Conservation (phyloP, 345 rosid genomes). For the Melastoma malabathricum region DNA sequence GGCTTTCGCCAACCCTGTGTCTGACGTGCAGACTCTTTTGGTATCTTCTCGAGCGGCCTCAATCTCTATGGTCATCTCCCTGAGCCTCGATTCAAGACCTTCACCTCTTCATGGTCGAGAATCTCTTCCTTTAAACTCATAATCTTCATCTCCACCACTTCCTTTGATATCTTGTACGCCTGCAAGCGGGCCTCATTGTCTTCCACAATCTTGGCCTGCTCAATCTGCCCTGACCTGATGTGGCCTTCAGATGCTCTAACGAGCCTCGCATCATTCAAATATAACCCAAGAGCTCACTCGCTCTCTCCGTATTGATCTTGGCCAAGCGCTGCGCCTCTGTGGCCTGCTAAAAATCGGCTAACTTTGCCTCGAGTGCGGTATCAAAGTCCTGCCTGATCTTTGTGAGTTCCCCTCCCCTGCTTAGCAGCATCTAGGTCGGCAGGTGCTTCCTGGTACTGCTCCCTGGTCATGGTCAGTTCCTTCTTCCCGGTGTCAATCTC, state of each 20-base stretch:
- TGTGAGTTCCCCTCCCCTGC: conserved; percentile 57
- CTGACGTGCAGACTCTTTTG: conserved; percentile 45
- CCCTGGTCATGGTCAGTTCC: conserved; percentile 46
- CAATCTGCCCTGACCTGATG: conserved; percentile 32
- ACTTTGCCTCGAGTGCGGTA: conserved; percentile 46
- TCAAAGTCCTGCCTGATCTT: conserved; percentile 67
- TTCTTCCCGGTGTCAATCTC: conserved; percentile 19
- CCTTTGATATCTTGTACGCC: conserved; percentile 29
- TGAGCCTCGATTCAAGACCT: conserved; percentile 36
- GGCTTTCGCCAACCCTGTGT: conserved; percentile 36
- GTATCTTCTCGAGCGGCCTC: conserved; percentile 47
- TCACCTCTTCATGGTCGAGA: conserved; percentile 34
- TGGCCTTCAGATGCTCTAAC: conserved; percentile 33
- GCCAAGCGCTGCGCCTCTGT: conserved; percentile 48
- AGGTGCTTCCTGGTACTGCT: conserved; percentile 34
- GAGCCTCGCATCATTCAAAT: conserved; percentile 51
- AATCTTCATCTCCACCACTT: conserved; percentile 36
- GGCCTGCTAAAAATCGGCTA: conserved; percentile 46
- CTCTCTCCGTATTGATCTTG: conserved; percentile 24
- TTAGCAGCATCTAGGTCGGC: conserved; percentile 45
- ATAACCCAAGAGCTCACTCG: conserved; percentile 41
- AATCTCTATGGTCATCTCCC: conserved; percentile 48
- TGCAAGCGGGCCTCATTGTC: conserved; percentile 31
- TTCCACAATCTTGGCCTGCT: conserved; percentile 21
- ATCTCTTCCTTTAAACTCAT: conserved; percentile 19